Evolutionary conservation across 345 rosid species (phyloP), one percentile per base, ranked within the genome.

Genomic region (Mercurialis annua): DNA sequence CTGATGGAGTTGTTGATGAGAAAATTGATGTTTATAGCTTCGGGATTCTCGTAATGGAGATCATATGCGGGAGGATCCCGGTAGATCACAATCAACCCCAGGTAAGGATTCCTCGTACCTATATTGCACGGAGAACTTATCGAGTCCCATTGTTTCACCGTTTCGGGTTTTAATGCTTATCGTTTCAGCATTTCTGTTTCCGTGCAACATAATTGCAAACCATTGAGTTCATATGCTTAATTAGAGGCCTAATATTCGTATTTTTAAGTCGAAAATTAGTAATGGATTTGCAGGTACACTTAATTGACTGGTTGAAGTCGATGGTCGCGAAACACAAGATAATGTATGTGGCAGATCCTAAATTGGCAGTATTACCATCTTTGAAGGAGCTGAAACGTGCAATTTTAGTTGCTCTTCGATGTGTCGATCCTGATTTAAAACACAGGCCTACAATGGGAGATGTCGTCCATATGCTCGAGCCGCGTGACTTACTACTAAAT

Each of bases 391-490:
- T 87, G 42, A 90, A 92, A 76, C 75, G 91, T 24, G 64, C 85
- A 47, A 59, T 85, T 56, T 73, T 89, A 74, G 65, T 92, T 17
- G 82, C 94, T 27, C 83, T 87, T 55, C 81, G 83, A 24, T 92
- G 98, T 36, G 88, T 79, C 0, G 95, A 92, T 76, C 84, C 79
- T 0, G 91, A 90, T 33, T 31, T 69, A 27, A 66, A 77, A 12
- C 81, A 81, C 2, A 84, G 95, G 83, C 92, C 95, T 16, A 81
- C 61, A 59, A 92, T 92, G 88, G 90, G 87, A 65, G 85, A 85
- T 51, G 86, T 87, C 50, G 72, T 86, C 71, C 85, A 75, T 83
- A 92, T 92, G 96, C 85, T 90, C 1, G 87, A 87, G 77, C 89
- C 83, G 0, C 81, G 81, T 49, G 92, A 88, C 79, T 76, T 89